phyloP scores from a whole-genome alignment of 306 rosid species.

The Spatholobus suberectus region DNA sequence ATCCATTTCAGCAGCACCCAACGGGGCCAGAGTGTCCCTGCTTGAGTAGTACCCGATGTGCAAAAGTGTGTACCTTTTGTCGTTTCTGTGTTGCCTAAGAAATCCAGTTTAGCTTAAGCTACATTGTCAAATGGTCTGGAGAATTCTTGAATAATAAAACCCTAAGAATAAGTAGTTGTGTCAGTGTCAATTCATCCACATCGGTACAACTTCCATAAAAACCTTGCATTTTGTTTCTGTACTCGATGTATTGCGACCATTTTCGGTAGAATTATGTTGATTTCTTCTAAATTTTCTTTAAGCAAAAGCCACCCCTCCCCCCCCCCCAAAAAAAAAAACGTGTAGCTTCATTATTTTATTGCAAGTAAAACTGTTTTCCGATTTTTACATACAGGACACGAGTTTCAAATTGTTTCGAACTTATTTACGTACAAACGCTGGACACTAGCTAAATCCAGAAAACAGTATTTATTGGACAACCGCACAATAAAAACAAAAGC shows the following conservation, averaged over 20 bases:
- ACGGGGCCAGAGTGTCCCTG: too few species aligned
- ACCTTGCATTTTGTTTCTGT: neutral
- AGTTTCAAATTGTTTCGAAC: neutral
- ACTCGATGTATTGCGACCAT: neutral
- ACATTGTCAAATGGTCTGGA: neutral
- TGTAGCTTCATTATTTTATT: neutral
- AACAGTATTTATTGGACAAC: neutral
- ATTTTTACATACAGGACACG: neutral
- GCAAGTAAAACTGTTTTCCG: neutral
- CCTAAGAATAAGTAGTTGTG: neutral
- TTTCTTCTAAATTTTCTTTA: neutral
- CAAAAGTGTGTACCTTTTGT: neutral
- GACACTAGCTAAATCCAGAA: neutral
- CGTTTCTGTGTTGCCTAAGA: neutral
- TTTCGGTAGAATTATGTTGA: neutral
- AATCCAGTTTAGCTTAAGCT: neutral
- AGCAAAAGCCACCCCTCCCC: too few species aligned
- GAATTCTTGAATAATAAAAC: neutral
- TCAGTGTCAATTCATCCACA: neutral
- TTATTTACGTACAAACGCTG: slow-evolving; percentile 1
- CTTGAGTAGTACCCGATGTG: neutral
- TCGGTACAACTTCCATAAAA: neutral
- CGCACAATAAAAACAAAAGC: slow-evolving; percentile 1
- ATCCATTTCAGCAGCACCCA: too few species aligned
- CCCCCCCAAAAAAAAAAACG: too few species aligned